These are phyloP conservation scores for Endocalyx cinctus DNA, from an alignment of 2,329 filamentous ascomycete genomes.

Conservation along the genomic window DNA sequence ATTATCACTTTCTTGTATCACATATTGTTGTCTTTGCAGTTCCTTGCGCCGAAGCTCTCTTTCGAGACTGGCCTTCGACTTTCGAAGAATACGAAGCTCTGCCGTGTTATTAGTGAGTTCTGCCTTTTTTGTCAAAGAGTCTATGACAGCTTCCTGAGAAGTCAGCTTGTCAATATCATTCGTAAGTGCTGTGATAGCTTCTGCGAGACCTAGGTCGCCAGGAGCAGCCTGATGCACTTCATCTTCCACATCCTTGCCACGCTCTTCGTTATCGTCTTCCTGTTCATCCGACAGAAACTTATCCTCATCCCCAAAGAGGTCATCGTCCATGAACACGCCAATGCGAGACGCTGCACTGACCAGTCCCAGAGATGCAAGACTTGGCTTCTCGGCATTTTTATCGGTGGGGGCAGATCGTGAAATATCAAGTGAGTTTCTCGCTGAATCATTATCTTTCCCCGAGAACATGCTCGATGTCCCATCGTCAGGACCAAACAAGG, in stretches of 20 bases:
- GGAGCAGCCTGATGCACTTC: slow-evolving; percentile 92
- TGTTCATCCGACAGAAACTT: slow-evolving; percentile 82
- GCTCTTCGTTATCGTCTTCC: slow-evolving; percentile 61
- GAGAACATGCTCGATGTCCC: slow-evolving; percentile 46
- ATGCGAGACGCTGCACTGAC: slow-evolving; percentile 83
- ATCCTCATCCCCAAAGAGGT: slow-evolving; percentile 86
- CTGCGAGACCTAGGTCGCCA: slow-evolving; percentile 85
- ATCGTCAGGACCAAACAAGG: slow-evolving; percentile 59
- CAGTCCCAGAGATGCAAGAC: slow-evolving; percentile 83
- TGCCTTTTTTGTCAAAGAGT: slow-evolving; percentile 87
- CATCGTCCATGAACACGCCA: slow-evolving; percentile 89
- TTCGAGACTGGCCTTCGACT: slow-evolving; percentile 89
- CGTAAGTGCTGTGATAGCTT: slow-evolving; percentile 85
- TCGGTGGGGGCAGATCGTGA: slow-evolving; percentile 23
- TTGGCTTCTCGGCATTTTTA: slow-evolving; percentile 66
- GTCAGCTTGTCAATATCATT: slow-evolving; percentile 85
- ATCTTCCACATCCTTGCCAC: slow-evolving; percentile 61
- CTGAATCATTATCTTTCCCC: slow-evolving; percentile 53
- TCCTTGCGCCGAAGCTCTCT: slow-evolving; percentile 92
- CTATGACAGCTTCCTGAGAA: slow-evolving; percentile 84
- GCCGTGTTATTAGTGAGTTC: slow-evolving; percentile 96
- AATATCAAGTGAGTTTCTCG: slow-evolving; percentile 32
- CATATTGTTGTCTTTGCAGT: slow-evolving; percentile 92
- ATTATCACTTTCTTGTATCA: slow-evolving; percentile 96
- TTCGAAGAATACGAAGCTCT: slow-evolving; percentile 84